Evolutionary conservation across 2,329 filamentous ascomycete genomes (phyloP).

Genomic region (Delphinella strobiligena): DNA sequence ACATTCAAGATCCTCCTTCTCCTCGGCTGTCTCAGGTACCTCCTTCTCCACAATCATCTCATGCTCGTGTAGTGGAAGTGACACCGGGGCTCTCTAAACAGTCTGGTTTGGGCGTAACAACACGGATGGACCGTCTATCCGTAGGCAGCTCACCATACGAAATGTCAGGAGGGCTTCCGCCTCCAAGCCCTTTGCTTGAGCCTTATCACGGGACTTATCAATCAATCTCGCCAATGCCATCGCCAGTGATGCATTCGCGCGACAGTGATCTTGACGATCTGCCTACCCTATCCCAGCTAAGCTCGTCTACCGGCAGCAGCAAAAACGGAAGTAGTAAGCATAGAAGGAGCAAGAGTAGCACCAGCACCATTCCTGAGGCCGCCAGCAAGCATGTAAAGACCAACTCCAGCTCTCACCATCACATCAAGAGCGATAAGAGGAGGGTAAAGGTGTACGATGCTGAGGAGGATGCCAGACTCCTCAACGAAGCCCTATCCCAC

Average conservation of each 20-base stretch:
- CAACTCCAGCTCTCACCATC: constrained; percentile 3
- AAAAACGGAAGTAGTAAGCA: neutral
- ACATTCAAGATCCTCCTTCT: constrained; percentile 12
- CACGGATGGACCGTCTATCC: constrained; percentile 34
- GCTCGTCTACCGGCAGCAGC: neutral
- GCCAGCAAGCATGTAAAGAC: neutral
- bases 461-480: constrained; percentile 60
- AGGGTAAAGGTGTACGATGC: constrained; percentile 73
- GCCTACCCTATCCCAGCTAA: constrained; percentile 1
- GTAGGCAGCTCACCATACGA: constrained; percentile 34
- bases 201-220: constrained; percentile 92
- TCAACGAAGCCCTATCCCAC: constrained; percentile 64
- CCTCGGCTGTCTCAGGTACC: constrained; percentile 12
- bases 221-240: constrained; percentile 87
- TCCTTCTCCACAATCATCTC: constrained; percentile 8
- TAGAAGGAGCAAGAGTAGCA: constrained; percentile 2
- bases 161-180: constrained; percentile 38
- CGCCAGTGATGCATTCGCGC: constrained; percentile 41
- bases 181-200: constrained; percentile 76
- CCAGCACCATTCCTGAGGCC: too few relatives aligned
- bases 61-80: constrained; percentile 29
- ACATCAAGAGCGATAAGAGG: constrained; percentile 37
- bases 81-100: constrained; percentile 23
- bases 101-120: constrained; percentile 21
- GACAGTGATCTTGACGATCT: constrained; percentile 9